A percentile compares a stretch with the other conserved stretches of the same genome.
Conservation (phyloP, 1,284 basidiomycete species). For the Ustilago curta region DNA sequence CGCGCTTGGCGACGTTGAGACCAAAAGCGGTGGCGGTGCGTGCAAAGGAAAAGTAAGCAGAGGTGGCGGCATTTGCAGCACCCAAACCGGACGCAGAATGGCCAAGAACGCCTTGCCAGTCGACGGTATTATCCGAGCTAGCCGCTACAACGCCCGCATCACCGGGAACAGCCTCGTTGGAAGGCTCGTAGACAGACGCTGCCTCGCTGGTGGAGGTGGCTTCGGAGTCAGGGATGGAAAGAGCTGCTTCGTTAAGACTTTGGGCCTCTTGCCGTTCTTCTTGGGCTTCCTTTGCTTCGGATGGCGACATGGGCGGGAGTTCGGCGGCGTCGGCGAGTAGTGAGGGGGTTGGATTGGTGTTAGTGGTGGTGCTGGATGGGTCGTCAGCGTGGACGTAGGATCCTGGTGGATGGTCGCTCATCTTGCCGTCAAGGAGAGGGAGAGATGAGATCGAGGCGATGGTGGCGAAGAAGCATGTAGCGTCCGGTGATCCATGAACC, state of each 20-base stretch:
- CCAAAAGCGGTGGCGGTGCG: slow-evolving; percentile 52
- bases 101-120: slow-evolving; percentile 52
- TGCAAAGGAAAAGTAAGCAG: slow-evolving; percentile 57
- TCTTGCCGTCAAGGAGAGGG: slow-evolving; percentile 6
- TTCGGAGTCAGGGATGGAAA: slow-evolving; percentile 56
- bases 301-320: slow-evolving; percentile 3
- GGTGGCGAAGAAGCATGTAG: background rate
- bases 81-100: slow-evolving; percentile 45
- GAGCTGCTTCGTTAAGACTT: slow-evolving; percentile 50
- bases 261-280: slow-evolving; percentile 42
- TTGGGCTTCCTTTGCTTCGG: slow-evolving; percentile 23
- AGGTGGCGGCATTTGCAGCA: slow-evolving; percentile 57
- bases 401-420: slow-evolving; percentile 32
- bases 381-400: slow-evolving; percentile 19
- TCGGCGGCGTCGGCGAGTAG: background rate
- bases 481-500: too few species aligned
- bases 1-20: slow-evolving; percentile 57
- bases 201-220: slow-evolving; percentile 28
- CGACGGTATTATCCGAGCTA: slow-evolving; percentile 9
- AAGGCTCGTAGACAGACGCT: slow-evolving; percentile 15
- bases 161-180: slow-evolving; percentile 26
- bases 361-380: background rate
- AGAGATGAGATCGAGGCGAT: background rate
- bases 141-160: slow-evolving; percentile 27
- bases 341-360: background rate